A percentile compares a stretch with the other conserved stretches of the same genome.
Conservation (phyloP, 1,139 yeast genomes). For the Scheffersomyces titani region DNA sequence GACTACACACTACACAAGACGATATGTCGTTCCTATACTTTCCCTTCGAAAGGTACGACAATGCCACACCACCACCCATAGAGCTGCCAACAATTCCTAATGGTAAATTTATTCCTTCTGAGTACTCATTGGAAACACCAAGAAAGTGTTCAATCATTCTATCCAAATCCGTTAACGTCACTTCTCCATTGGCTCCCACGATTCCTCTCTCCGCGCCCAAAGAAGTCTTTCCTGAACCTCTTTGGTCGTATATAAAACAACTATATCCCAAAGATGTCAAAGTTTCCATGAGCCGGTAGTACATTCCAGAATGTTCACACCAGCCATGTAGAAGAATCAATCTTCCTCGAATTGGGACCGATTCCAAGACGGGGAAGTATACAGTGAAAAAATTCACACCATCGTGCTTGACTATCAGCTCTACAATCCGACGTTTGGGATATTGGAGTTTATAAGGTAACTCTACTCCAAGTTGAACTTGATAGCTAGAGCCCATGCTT, state of each 20-base stretch:
- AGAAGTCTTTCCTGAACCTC: constrained; percentile 24
- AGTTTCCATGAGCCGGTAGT: constrained; percentile 18
- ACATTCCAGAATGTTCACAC: constrained; percentile 23
- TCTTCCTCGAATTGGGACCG: constrained; percentile 11
- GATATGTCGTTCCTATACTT: constrained; percentile 13
- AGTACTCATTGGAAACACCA: neutral
- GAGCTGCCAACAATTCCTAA: constrained; percentile 19
- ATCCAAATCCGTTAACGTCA: constrained; percentile 18
- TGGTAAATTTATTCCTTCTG: neutral
- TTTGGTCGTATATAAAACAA: constrained; percentile 20
- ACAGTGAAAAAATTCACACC: constrained; percentile 16
- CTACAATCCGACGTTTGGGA: constrained; percentile 5
- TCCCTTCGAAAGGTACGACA: constrained; percentile 19
- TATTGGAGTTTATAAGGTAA: constrained; percentile 12
- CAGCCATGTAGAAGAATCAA: constrained; percentile 24
- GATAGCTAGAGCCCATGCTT: neutral
- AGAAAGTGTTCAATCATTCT: constrained; percentile 17
- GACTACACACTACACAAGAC: constrained; percentile 19
- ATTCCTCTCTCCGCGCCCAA: constrained; percentile 18
- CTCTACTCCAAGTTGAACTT: constrained; percentile 6
- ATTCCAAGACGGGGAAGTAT: constrained; percentile 7
- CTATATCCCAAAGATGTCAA: constrained; percentile 20
- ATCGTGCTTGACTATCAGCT: constrained; percentile 8
- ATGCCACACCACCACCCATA: constrained; percentile 24
- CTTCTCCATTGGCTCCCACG: constrained; percentile 12